phyloP scores from a whole-genome alignment of 768 basidiomycete genomes.

The Xerocomellus amylosporus region DNA sequence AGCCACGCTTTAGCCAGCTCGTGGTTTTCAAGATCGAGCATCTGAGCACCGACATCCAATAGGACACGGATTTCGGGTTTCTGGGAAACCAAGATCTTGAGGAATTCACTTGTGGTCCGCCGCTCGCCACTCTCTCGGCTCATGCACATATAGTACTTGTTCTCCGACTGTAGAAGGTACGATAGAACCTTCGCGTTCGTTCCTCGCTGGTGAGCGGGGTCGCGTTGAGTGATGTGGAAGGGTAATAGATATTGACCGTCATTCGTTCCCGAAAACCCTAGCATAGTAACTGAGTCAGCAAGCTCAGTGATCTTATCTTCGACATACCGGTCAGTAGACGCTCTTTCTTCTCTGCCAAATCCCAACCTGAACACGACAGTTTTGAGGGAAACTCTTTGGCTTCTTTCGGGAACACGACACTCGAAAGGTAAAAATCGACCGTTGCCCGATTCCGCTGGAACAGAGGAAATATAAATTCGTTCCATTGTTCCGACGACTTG shows the following conservation, averaged over 20 bases:
- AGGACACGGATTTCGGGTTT: conserved; percentile 43
- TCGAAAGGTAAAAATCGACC: conserved; percentile 38
- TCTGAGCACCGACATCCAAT: conserved; percentile 56
- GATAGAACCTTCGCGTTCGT: conserved; percentile 45
- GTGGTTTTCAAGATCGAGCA: conserved; percentile 47
- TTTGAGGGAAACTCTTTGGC: conserved; percentile 37
- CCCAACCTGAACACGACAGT: conserved; percentile 37
- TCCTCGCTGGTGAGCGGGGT: conserved; percentile 27
- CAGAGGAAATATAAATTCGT: conserved; percentile 19
- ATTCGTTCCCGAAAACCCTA: conserved; percentile 41
- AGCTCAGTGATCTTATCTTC: neutral
- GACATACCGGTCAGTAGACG: conserved; percentile 16
- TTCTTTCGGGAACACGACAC: conserved; percentile 37
- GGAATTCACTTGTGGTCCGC: conserved; percentile 12
- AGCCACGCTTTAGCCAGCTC: conserved; percentile 45
- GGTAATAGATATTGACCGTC: conserved; percentile 40
- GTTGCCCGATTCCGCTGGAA: conserved; percentile 30
- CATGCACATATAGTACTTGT: conserved; percentile 17
- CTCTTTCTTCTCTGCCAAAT: conserved; percentile 30
- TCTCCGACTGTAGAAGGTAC: conserved; percentile 29
- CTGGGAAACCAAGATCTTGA: conserved; percentile 35
- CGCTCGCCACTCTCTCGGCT: conserved; percentile 12
- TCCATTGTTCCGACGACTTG: conserved; percentile 29
- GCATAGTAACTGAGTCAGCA: neutral
- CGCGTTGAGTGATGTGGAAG: conserved; percentile 31